Percentiles rank a stretch among this genome's conserved stretches.
phyloP scores from a whole-genome alignment of 2,329 filamentous ascomycete species.

The Chaetomiaceae sp. region DNA sequence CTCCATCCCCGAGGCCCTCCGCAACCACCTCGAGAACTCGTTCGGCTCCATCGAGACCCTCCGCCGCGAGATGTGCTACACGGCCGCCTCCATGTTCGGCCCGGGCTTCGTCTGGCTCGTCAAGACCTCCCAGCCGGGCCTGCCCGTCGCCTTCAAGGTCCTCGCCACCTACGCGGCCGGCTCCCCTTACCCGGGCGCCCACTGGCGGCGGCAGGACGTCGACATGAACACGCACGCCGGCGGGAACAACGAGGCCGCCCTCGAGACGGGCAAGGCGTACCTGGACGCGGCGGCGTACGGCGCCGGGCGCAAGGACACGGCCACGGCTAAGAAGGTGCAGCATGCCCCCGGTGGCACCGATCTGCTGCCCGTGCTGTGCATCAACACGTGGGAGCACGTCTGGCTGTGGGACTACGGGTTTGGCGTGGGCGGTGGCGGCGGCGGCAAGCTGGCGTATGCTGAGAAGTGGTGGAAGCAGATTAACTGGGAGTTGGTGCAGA shows the following conservation, averaged over 20 bases:
- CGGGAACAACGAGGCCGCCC: constrained; percentile 33
- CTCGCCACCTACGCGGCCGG: constrained; percentile 89
- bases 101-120: constrained; percentile 97
- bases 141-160: constrained; percentile 51
- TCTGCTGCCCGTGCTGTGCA: constrained; percentile 74
- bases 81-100: constrained; percentile 88
- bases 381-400: constrained; percentile 95
- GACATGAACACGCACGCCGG: constrained; percentile 65
- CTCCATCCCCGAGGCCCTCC: constrained; percentile 54
- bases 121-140: constrained; percentile 39
- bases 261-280: constrained; percentile 29
- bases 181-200: constrained; percentile 78
- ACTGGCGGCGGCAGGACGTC: constrained; percentile 65
- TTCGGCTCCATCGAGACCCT: constrained; percentile 85
- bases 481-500: constrained; percentile 73
- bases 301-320: constrained; percentile 2
- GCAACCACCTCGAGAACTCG: constrained; percentile 51
- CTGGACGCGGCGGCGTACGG: constrained; percentile 16
- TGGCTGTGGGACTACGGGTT: constrained; percentile 79
- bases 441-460: constrained; percentile 71
- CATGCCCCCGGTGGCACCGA: constrained; percentile 61
- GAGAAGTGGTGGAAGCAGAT: constrained; percentile 83
- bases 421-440: constrained; percentile 47
- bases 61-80: constrained; percentile 71
- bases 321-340: constrained; percentile 15